Percentiles rank a stretch among this genome's conserved stretches.
Conservation (phyloP, 352 stramenopile species). For the Pythium vanterpoolii region DNA sequence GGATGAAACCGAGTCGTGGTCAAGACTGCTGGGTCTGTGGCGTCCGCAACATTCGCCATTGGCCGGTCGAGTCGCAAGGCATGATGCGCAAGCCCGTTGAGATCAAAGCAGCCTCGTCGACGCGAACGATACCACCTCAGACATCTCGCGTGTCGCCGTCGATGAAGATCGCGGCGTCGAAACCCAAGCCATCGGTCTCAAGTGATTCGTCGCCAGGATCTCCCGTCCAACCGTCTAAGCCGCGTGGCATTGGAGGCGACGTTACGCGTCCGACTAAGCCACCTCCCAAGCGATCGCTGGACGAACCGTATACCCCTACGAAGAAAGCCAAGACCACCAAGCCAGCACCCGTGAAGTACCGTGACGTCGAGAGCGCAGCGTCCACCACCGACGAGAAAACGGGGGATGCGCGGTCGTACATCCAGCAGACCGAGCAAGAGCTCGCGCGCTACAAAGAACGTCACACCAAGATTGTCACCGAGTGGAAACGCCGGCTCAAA, state of each 20-base stretch:
- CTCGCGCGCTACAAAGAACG: constrained; percentile 74
- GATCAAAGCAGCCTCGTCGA: neutral
- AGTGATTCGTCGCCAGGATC: constrained; percentile 14
- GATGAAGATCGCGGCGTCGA: neutral
- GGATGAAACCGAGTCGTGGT: constrained; percentile 60
- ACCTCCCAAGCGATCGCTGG: neutral
- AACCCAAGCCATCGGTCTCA: neutral
- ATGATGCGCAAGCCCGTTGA: constrained; percentile 5
- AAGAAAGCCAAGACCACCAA: constrained; percentile 15
- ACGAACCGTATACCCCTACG: neutral
- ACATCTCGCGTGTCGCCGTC: neutral
- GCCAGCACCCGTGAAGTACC: constrained; percentile 12
- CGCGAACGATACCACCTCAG: neutral
- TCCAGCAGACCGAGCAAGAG: constrained; percentile 40
- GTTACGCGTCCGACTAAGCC: constrained; percentile 13
- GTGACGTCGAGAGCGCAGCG: constrained; percentile 15
- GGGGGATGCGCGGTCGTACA: neutral
- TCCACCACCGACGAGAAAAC: neutral
- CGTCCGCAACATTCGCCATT: constrained; percentile 69
- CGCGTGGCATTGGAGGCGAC: neutral
- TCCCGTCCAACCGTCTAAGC: neutral
- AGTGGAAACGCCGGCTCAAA: constrained; percentile 74
- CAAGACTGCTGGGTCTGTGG: constrained; percentile 75
- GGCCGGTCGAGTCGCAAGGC: constrained; percentile 23
- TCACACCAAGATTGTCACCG: constrained; percentile 76